Evolutionary conservation across 2,329 filamentous ascomycete species (phyloP), one percentile per base, ranked within the genome.

Genomic region (Colletotrichum sp.): DNA sequence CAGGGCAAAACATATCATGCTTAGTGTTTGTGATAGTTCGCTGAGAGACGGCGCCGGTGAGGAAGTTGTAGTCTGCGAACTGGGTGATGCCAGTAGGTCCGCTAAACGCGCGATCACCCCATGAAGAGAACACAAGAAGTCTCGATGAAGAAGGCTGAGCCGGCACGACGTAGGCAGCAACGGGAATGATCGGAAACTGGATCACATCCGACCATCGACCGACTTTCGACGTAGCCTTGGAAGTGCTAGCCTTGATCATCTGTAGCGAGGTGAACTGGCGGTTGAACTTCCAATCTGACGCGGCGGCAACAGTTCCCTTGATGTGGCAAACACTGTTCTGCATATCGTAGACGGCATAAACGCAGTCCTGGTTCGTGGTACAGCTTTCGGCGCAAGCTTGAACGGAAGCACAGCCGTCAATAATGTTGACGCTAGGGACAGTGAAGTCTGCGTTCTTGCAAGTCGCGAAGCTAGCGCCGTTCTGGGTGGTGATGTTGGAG

Each of bases 1-100:
- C 90, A 0, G 90, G 89, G 78, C 90, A 91, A 78, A 90, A 91
- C 89, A 90, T 91, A 78, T 90, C 89, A 77, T 90, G 88, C 5
- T 85, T 78, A 0, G 88, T 90, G 74, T 88, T 80, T 52, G 83
- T 80, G 8, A 86, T 81, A 36, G 81, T 81, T 13, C 80, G 80
- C 24, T 82, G 63, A 21, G 82, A 80, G 15, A 84, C 75, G 84
- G 68, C 69, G 55, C 79, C 79, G 0, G 78, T 79, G 13, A 68
- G 76, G 52, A 78, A 79, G 70, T 80, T 76, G 69, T 78, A 80
- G 72, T 79, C 78, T 8, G 78, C 79, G 32, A 76, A 80, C 64
- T 80, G 79, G 24, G 77, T 78, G 71, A 55, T 71, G 21, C 77
- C 77, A 2, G 74, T 75, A 7, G 77, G 69, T 9, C 80, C 78